phyloP scores from a whole-genome alignment of 768 basidiomycete genomes.

The Mrakia gelida region DNA sequence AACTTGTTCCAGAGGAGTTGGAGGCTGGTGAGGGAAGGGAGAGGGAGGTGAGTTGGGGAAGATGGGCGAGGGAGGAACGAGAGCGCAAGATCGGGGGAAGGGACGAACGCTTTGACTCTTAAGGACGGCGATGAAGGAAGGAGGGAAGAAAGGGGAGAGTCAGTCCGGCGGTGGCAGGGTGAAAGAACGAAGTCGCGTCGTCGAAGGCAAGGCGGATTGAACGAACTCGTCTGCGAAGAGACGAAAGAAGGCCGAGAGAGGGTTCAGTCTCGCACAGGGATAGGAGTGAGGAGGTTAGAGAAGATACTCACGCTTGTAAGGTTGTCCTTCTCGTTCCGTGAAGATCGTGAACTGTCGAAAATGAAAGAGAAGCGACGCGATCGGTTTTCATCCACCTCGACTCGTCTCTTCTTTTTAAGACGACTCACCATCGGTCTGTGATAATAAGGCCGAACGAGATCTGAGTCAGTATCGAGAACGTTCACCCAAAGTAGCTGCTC shows the following conservation, averaged over 20 bases:
- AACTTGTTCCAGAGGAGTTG: constrained; percentile 85
- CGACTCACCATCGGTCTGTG: constrained; percentile 60
- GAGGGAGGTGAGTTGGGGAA: too few relatives aligned
- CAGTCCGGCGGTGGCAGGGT: too few relatives aligned
- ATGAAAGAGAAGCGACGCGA: too few relatives aligned
- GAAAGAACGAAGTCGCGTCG: background rate
- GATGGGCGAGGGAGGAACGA: background rate
- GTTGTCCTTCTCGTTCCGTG: constrained; percentile 59
- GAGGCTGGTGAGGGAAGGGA: constrained; percentile 46
- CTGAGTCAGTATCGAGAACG: too few relatives aligned
- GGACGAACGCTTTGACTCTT: background rate
- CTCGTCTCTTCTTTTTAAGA: too few relatives aligned
- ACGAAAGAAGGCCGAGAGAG: background rate
- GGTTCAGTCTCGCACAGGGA: background rate
- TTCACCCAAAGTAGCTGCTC: too few relatives aligned
- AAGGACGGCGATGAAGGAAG: background rate
- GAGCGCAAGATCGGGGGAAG: background rate
- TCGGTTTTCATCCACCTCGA: too few relatives aligned
- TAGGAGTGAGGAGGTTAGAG: background rate
- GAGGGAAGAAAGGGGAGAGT: background rate
- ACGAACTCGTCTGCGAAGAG: background rate
- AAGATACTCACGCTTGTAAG: constrained; percentile 65
- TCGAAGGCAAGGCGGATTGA: background rate
- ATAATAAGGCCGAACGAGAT: too few relatives aligned
- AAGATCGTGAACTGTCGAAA: constrained; percentile 14